A percentile compares a stretch with the other conserved stretches of the same genome.
Conservation (phyloP, 1,284 basidiomycete species). For the Clitocybe nebularis region DNA sequence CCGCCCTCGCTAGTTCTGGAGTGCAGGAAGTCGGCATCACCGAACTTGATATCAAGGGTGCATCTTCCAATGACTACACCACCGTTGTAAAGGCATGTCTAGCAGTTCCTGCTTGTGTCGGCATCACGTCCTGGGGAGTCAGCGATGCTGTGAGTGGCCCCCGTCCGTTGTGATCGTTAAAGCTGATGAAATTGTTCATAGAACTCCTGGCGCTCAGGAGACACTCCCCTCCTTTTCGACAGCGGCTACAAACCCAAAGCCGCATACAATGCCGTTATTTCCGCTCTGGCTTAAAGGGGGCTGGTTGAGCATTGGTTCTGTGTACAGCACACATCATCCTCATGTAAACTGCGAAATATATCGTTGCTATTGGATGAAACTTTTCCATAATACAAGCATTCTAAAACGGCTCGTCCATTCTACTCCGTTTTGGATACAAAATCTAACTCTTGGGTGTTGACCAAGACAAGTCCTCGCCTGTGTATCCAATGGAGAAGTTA, state of each 20-base stretch:
- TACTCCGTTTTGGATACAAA: too few relatives aligned
- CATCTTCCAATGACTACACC: conserved; percentile 37
- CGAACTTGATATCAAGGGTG: conserved; percentile 35
- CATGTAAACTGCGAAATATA: too few relatives aligned
- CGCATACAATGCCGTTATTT: conserved; percentile 6
- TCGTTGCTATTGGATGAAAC: too few relatives aligned
- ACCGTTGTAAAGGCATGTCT: conserved; percentile 45
- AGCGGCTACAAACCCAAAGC: conserved; percentile 35
- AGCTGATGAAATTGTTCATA: background rate
- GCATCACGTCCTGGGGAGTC: conserved; percentile 37
- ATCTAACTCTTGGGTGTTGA: too few relatives aligned
- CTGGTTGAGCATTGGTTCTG: too few relatives aligned
- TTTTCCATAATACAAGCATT: too few relatives aligned
- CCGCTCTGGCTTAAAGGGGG: conserved; percentile 2
- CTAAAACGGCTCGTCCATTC: too few relatives aligned
- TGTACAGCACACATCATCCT: too few relatives aligned
- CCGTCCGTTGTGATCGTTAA: background rate
- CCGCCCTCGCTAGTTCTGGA: conserved; percentile 37
- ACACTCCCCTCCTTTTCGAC: conserved; percentile 35
- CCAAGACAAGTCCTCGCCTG: too few relatives aligned
- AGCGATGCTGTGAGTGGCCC: conserved; percentile 34
- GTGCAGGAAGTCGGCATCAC: conserved; percentile 45
- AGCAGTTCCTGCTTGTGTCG: conserved; percentile 37
- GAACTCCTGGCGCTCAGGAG: conserved; percentile 30
- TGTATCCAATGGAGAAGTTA: too few relatives aligned